These are phyloP conservation scores for Colletotrichum phormii DNA, from an alignment of 2,329 filamentous ascomycete species.

Conservation along the genomic window DNA sequence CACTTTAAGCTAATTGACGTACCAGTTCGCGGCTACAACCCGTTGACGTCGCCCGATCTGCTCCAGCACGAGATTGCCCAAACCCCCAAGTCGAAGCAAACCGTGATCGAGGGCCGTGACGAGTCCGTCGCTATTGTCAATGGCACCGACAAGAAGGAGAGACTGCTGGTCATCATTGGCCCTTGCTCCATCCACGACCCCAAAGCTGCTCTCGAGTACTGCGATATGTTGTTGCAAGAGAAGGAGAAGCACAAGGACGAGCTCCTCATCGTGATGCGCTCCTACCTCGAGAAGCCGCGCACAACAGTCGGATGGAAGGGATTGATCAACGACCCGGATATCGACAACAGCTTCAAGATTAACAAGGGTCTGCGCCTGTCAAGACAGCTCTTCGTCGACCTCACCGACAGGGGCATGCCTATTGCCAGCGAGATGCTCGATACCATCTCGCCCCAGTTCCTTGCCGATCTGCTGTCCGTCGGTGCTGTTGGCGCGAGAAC, in stretches of 20 bases:
- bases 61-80: constrained; percentile 91
- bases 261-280: constrained; percentile 95
- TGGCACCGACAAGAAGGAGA: constrained; percentile 70
- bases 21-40: constrained; percentile 88
- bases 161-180: constrained; percentile 82
- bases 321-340: constrained; percentile 97
- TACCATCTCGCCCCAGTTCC: constrained; percentile 96
- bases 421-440: constrained; percentile 98
- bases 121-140: constrained; percentile 78
- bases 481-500: constrained; percentile 96
- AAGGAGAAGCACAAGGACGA: constrained; percentile 92
- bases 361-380: constrained; percentile 94
- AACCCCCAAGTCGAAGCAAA: constrained; percentile 66
- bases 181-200: constrained; percentile 99
- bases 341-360: constrained; percentile 98
- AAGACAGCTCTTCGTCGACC: constrained; percentile 90
- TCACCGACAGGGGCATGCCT: constrained; percentile 93
- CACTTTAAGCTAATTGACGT: constrained; percentile 40
- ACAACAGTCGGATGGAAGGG: constrained; percentile 99
- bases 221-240: constrained; percentile 81
- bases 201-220: constrained; percentile 90
- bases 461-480: constrained; percentile 90
- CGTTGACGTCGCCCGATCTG: constrained; percentile 90
- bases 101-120: constrained; percentile 70
- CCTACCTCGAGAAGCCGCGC: constrained; percentile 97